These are phyloP conservation scores for Leccinum aurantiacum DNA, from an alignment of 768 basidiomycete genomes.

Conservation along the genomic window DNA sequence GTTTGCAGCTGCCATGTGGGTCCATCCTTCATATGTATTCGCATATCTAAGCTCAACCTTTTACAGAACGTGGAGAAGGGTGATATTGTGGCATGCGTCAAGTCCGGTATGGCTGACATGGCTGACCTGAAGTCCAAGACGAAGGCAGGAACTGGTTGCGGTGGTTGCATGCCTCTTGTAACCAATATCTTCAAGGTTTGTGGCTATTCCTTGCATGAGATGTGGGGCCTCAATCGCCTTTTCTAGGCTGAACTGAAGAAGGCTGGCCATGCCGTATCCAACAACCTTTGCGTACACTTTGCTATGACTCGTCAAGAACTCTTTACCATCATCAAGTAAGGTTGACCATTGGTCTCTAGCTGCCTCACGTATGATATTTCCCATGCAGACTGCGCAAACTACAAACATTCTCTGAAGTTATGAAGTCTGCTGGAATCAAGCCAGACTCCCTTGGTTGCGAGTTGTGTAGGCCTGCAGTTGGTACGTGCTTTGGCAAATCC, in stretches of 20 bases:
- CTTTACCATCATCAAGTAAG: constrained; percentile 56
- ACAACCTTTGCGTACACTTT: constrained; percentile 67
- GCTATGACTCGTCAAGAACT: constrained; percentile 63
- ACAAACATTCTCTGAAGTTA: constrained; percentile 53
- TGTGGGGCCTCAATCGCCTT: constrained; percentile 14
- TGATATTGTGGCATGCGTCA: constrained; percentile 49
- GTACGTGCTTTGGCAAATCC: constrained; percentile 23
- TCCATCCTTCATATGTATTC: not conserved
- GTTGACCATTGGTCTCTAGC: constrained; percentile 1
- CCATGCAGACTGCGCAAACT: constrained; percentile 53
- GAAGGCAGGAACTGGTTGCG: constrained; percentile 72
- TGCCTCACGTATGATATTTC: not conserved
- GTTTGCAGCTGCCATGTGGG: constrained; percentile 67
- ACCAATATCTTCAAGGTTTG: constrained; percentile 19
- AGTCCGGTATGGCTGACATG: constrained; percentile 49
- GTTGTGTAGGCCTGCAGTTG: constrained; percentile 69
- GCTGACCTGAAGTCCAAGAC: constrained; percentile 60
- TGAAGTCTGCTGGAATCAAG: constrained; percentile 48
- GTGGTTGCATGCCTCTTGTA: constrained; percentile 42
- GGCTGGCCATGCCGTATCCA: constrained; percentile 56
- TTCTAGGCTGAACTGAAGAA: constrained; percentile 63
- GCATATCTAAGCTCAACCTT: not conserved
- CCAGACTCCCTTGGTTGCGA: constrained; percentile 63
- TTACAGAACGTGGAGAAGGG: constrained; percentile 63
- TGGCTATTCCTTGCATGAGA: too few species aligned